phyloP scores from a whole-genome alignment of 2,329 filamentous ascomycete species.

The Herpomyces periplanetae region DNA sequence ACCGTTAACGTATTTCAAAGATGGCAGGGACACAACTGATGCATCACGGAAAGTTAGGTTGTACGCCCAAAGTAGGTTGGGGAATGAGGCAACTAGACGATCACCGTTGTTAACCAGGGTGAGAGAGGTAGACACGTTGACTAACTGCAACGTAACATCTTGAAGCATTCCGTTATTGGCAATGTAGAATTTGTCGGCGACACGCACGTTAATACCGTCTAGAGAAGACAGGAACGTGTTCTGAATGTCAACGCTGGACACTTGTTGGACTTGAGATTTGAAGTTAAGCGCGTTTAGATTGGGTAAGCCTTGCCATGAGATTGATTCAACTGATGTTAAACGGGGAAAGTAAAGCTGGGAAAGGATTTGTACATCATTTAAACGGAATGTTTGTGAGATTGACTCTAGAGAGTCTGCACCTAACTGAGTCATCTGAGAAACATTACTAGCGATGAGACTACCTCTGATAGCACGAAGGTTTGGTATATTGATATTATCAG shows the following conservation, averaged over 20 bases:
- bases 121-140: slow-evolving; percentile 27
- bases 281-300: slow-evolving; percentile 18
- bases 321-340: slow-evolving; percentile 21
- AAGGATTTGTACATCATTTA: slow-evolving; percentile 27
- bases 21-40: slow-evolving; percentile 28
- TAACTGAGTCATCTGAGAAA: slow-evolving; percentile 21
- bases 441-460: slow-evolving; percentile 13
- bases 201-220: slow-evolving; percentile 35
- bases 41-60: slow-evolving; percentile 54
- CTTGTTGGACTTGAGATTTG: slow-evolving; percentile 22
- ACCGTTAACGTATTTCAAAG: slow-evolving; percentile 28
- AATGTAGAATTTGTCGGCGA: slow-evolving; percentile 33
- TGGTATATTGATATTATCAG: slow-evolving; percentile 18
- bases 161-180: slow-evolving; percentile 60
- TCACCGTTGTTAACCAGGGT: slow-evolving; percentile 43
- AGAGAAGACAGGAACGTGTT: slow-evolving; percentile 53
- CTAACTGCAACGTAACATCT: slow-evolving; percentile 32
- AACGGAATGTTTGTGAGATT: slow-evolving; percentile 27
- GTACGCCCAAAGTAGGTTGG: slow-evolving; percentile 33
- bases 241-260: slow-evolving; percentile 27
- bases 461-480: slow-evolving; percentile 19
- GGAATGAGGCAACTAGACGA: slow-evolving; percentile 27
- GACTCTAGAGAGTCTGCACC: slow-evolving; percentile 17
- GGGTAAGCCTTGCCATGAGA: slow-evolving; percentile 32
- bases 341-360: slow-evolving; percentile 21